Base-by-base conservation (phyloP, 768 basidiomycete genomes). In the Exsudoporus frostii region DNA sequence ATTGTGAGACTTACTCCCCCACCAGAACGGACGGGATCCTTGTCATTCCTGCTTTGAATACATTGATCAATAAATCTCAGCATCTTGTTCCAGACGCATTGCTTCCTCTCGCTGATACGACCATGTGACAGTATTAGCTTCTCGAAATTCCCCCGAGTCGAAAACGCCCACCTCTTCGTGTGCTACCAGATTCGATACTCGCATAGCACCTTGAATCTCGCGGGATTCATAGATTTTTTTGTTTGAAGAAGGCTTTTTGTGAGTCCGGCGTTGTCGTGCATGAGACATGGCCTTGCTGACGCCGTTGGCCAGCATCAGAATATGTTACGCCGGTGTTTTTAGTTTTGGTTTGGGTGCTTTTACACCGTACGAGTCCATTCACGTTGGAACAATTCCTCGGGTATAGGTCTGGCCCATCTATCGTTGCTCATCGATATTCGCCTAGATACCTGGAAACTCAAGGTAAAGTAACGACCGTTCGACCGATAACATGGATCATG, bases 401-500 rank as follows among this genome's bases (percentile, higher is more conserved):
- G 56, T 57, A 49, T 30, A 33, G 47, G 17, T 9, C 32, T 34
- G 14, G 13, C n/a, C 22, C 29, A 10, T 50, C 29, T 10, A 19
- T 1, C 34, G 20, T 25, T 22, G 22, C 17, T 55, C 19, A 45
- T 19, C 33, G 39, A 15, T 25, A 15, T 20, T 15, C 15, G 25
- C 8, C 34, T 47, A 84, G 79, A 38, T 83, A 87, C 61, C 68
- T 90, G 22, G 85, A 88, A 69, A 74, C 67, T 1, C 68, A 71
- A 15, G 81, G 81, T 1, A 61, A 75, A 53, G 74, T 67, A 24
- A 74, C 83, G 0, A 61, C 68, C 13, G 65, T 83, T 27, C 76
- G 77, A 37, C 88, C 88, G 1, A 86, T 85, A 79, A 78, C 87
- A 7, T 89, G 87, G 86, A 77, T 88, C n/a, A 25, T 69, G 0